Evolutionary conservation across 345 rosid species (phyloP).

Genomic region (Zanthoxylum bungeanum): DNA sequence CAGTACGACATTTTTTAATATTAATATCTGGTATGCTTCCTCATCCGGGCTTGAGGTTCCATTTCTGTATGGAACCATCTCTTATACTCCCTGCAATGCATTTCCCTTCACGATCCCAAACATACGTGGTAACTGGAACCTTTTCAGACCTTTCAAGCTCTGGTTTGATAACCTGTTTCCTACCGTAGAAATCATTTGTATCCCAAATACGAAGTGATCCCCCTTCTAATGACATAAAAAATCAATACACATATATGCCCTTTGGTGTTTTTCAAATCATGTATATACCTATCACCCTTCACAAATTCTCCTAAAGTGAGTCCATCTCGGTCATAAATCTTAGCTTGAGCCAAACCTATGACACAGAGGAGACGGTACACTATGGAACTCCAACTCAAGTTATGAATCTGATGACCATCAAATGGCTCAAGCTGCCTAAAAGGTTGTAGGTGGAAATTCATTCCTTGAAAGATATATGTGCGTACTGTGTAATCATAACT

Average conservation of each 20-base stretch:
- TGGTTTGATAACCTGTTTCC: slow-evolving; percentile 96
- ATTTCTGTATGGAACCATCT: slow-evolving; percentile 93
- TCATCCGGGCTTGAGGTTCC: slow-evolving; percentile 98
- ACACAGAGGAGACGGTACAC: too few relatives aligned
- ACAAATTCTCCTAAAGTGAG: slow-evolving; percentile 89
- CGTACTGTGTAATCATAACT: slow-evolving; percentile 88
- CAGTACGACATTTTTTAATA: slow-evolving; percentile 77
- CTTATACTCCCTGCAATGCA: slow-evolving; percentile 96
- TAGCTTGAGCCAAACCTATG: slow-evolving; percentile 99
- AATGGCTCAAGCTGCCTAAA: too few relatives aligned
- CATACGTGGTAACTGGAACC: too few relatives aligned
- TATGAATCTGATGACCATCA: too few relatives aligned
- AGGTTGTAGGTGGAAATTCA: too few relatives aligned
- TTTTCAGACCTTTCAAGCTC: slow-evolving; percentile 97
- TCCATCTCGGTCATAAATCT: slow-evolving; percentile 97
- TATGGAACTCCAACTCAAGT: too few relatives aligned
- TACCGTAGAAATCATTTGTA: slow-evolving; percentile 88
- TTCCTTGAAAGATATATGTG: too few relatives aligned
- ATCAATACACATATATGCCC: slow-evolving; percentile 94
- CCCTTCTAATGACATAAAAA: slow-evolving; percentile 89
- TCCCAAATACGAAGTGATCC: too few relatives aligned
- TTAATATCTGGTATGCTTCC: slow-evolving; percentile 92
- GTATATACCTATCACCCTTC: slow-evolving; percentile 97
- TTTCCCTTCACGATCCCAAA: too few relatives aligned
- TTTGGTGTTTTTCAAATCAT: slow-evolving; percentile 93